phyloP scores from a whole-genome alignment of 179 eudicot genomes.

The Spinacia oleracea region DNA sequence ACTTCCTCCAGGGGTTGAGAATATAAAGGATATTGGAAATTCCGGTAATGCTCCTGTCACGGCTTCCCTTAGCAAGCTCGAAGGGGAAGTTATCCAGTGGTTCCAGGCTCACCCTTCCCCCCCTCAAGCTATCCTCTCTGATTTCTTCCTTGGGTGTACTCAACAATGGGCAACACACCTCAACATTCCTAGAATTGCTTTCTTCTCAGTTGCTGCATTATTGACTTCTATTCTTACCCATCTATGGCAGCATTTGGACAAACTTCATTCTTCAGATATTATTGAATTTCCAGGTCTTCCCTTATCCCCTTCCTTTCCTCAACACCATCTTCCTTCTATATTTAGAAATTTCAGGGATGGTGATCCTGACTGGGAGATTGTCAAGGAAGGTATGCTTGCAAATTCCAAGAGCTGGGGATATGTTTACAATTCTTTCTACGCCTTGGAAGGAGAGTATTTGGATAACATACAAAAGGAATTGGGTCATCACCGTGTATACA shows the following conservation, averaged over 20 bases:
- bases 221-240: constrained; percentile 16
- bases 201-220: constrained; percentile 43
- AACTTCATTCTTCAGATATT: not conserved
- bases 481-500: constrained; percentile 39
- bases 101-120: constrained; percentile 49
- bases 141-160: constrained; percentile 79
- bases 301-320: constrained; percentile 36
- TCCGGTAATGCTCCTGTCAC: constrained; percentile 47
- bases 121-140: constrained; percentile 63
- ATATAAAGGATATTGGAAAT: constrained; percentile 51
- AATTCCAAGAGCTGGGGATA: constrained; percentile 49
- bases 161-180: constrained; percentile 41
- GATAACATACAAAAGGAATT: constrained; percentile 28
- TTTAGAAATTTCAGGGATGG: constrained; percentile 35
- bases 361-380: constrained; percentile 33
- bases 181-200: constrained; percentile 46
- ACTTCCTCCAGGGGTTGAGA: constrained; percentile 54
- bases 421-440: constrained; percentile 46
- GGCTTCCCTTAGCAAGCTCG: constrained; percentile 44
- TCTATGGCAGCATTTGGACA: constrained; percentile 25
- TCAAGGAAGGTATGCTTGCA: constrained; percentile 41
- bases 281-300: constrained; percentile 36
- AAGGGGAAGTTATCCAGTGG: constrained; percentile 52
- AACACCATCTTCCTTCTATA: constrained; percentile 46
- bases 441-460: constrained; percentile 46